Conservation (phyloP, 768 basidiomycete species). For the Podaxis pistillaris region DNA sequence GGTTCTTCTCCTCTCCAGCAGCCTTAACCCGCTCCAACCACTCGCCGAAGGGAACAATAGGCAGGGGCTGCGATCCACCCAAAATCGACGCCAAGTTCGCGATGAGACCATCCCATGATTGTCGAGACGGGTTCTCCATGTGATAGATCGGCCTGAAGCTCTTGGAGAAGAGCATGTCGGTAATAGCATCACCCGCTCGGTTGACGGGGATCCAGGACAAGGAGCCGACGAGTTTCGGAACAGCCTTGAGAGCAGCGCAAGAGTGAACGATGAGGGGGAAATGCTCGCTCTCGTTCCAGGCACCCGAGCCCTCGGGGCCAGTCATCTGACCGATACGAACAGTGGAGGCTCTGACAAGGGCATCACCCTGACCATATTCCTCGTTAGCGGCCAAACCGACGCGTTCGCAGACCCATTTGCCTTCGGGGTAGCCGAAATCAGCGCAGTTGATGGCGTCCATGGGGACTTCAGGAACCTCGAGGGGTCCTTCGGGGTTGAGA, state of each 20-base stretch:
- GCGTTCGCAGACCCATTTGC: constrained; percentile 37
- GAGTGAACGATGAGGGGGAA: constrained; percentile 34
- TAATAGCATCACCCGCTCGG: constrained; percentile 26
- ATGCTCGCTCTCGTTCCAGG: constrained; percentile 37
- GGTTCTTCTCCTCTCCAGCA: constrained; percentile 26
- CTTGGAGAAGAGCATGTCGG: constrained; percentile 31
- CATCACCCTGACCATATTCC: constrained; percentile 22
- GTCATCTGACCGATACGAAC: constrained; percentile 37
- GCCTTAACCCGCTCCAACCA: constrained; percentile 29
- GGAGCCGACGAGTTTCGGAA: constrained; percentile 31
- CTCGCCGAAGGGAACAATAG: constrained; percentile 24
- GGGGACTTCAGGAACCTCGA: constrained; percentile 31
- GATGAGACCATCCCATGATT: constrained; percentile 31
- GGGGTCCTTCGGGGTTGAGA: constrained; percentile 25
- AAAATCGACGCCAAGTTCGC: constrained; percentile 26
- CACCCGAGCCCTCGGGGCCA: constrained; percentile 33
- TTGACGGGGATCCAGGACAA: constrained; percentile 37
- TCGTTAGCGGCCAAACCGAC: constrained; percentile 26
- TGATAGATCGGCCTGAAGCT: constrained; percentile 31
- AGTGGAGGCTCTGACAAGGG: constrained; percentile 13
- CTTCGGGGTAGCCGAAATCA: constrained; percentile 36
- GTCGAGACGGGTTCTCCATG: constrained; percentile 35
- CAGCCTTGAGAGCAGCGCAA: constrained; percentile 24
- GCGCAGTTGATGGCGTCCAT: constrained; percentile 27
- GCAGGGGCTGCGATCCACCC: constrained; percentile 18